Evolutionary conservation across 306 rosid genomes (phyloP).

Genomic region (Vachellia collinsii): DNA sequence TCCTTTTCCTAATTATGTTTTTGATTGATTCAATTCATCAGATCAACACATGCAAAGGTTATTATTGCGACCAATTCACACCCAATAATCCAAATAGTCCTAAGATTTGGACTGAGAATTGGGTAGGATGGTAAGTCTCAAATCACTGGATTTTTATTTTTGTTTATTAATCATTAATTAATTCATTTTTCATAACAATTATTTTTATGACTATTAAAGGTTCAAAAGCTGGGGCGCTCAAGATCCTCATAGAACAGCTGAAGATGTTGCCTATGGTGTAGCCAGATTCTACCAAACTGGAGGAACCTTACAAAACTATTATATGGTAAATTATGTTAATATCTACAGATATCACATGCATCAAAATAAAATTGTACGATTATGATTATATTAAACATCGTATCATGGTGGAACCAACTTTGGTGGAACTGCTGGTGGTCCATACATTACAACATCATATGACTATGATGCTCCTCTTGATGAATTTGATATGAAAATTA

Average conservation of each 20-base stretch:
- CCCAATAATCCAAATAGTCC: conserved; percentile 59
- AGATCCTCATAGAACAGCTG: too few species aligned
- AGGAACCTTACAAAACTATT: too few species aligned
- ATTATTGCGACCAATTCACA: conserved; percentile 52
- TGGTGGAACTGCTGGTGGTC: conserved; percentile 62
- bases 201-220: too few species aligned
- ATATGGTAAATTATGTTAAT: conserved; percentile 44
- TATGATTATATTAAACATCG: conserved; percentile 5
- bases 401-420: conserved; percentile 72
- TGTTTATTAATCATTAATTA: not conserved
- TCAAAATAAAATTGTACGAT: not conserved
- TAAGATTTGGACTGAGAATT: conserved; percentile 70
- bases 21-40: not conserved
- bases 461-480: conserved; percentile 71
- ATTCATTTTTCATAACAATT: too few species aligned
- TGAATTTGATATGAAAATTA: conserved; percentile 54
- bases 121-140: conserved; percentile 60
- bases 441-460: conserved; percentile 60
- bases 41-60: conserved; percentile 73
- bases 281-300: too few species aligned
- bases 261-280: too few species aligned
- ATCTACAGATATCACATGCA: not conserved
- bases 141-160: not conserved
- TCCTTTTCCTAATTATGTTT: not conserved
- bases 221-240: too few species aligned